Conservation (phyloP, 768 basidiomycete genomes). For the Ramaria rubella region DNA sequence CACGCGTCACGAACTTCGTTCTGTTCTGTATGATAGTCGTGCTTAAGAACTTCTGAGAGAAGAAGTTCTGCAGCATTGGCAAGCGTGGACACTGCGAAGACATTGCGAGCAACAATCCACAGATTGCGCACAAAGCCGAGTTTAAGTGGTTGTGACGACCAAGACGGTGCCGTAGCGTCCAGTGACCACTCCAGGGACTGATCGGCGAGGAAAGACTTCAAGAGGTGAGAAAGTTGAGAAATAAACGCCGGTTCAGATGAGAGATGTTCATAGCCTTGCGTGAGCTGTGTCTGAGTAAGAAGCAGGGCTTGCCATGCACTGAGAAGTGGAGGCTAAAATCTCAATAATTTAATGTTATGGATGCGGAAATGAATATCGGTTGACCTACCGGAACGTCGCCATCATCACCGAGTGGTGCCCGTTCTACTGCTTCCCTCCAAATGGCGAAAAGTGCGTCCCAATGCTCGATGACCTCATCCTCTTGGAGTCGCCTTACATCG, state of each 20-base stretch:
- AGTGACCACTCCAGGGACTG: constrained; percentile 2
- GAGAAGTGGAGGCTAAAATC: background rate
- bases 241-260: constrained; percentile 28
- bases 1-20: constrained; percentile 46
- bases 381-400: constrained; percentile 44
- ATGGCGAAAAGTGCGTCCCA: constrained; percentile 45
- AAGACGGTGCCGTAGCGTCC: constrained; percentile 5
- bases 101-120: constrained; percentile 42
- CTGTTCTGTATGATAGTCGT: constrained; percentile 39
- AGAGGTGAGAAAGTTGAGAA: background rate
- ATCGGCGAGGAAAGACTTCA: background rate
- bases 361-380: background rate
- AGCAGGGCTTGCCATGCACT: constrained; percentile 48
- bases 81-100: constrained; percentile 39
- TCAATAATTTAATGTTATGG: background rate
- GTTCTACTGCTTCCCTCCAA: constrained; percentile 44
- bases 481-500: constrained; percentile 52
- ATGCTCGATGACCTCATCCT: constrained; percentile 47
- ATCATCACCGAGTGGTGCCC: constrained; percentile 41
- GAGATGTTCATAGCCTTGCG: constrained; percentile 32
- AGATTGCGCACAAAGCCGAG: constrained; percentile 52
- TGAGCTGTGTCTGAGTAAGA: constrained; percentile 41
- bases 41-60: constrained; percentile 42
- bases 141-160: constrained; percentile 34
- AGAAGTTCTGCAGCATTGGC: constrained; percentile 39